These are phyloP conservation scores for Triticum aestivum DNA, from an alignment of 176 grass and related monocot genomes.

Conservation along the genomic window DNA sequence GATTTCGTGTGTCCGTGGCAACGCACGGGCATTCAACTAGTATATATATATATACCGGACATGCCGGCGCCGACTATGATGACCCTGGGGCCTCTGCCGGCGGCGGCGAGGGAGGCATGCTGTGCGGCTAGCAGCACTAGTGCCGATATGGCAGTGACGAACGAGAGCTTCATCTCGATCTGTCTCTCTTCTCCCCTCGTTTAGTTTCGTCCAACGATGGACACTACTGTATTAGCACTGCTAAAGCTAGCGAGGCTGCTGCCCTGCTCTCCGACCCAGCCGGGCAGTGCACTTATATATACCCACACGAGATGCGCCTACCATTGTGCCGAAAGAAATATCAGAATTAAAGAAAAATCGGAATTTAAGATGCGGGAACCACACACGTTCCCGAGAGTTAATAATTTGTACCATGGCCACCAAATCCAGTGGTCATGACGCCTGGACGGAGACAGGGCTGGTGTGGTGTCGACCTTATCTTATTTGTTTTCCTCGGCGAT, in stretches of 20 bases:
- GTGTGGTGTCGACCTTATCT: neutral
- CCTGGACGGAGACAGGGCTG: neutral
- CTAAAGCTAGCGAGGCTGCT: neutral
- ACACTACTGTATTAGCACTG: neutral
- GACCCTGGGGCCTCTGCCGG: neutral
- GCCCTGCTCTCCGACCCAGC: neutral
- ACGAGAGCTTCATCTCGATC: neutral
- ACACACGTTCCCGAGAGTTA: neutral
- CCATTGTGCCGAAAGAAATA: neutral
- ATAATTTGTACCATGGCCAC: neutral
- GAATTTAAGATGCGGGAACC: neutral
- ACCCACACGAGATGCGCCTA: neutral
- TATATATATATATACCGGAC: neutral
- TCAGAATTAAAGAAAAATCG: neutral
- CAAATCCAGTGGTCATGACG: neutral
- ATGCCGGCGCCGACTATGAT: slow-evolving; percentile 22
- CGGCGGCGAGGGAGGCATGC: neutral
- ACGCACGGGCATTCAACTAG: too few relatives aligned
- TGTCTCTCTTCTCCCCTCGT: neutral
- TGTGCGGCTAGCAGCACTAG: neutral
- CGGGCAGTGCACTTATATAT: neutral
- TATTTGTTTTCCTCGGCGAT: neutral
- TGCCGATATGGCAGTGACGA: neutral
- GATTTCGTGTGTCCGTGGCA: too few relatives aligned
- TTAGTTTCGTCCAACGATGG: neutral